phyloP scores from a whole-genome alignment of 2,329 filamentous ascomycete genomes.

The Botrytis squamosa region DNA sequence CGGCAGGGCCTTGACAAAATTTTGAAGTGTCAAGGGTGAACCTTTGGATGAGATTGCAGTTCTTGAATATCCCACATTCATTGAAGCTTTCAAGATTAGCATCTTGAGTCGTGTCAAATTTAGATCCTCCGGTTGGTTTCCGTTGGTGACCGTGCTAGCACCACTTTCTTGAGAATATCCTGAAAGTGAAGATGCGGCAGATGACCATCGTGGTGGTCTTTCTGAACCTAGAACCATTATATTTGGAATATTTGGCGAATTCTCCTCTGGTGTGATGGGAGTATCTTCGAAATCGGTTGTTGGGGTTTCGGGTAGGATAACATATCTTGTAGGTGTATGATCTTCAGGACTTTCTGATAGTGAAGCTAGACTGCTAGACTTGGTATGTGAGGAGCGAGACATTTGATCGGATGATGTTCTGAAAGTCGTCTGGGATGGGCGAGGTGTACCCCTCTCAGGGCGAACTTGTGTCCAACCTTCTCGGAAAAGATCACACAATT shows the following conservation, averaged over 20 bases:
- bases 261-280: slow-evolving; percentile 76
- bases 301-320: slow-evolving; percentile 70
- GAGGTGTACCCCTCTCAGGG: slow-evolving; percentile 80
- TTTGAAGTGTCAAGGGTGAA: slow-evolving; percentile 59
- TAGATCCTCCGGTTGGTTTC: slow-evolving; percentile 63
- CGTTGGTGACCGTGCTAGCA: slow-evolving; percentile 71
- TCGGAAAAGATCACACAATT: slow-evolving; percentile 88
- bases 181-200: slow-evolving; percentile 70
- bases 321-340: slow-evolving; percentile 25
- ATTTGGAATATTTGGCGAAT: slow-evolving; percentile 74
- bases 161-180: slow-evolving; percentile 72
- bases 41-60: slow-evolving; percentile 38
- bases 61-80: slow-evolving; percentile 78
- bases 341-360: slow-evolving; percentile 47
- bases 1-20: slow-evolving; percentile 74
- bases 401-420: slow-evolving; percentile 19
- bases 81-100: slow-evolving; percentile 79
- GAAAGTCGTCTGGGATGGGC: slow-evolving; percentile 76
- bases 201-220: slow-evolving; percentile 67
- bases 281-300: slow-evolving; percentile 95
- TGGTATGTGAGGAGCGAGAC: slow-evolving; percentile 37
- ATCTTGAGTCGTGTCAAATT: slow-evolving; percentile 76
- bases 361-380: slow-evolving; percentile 48
- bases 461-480: slow-evolving; percentile 88
- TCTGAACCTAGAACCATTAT: slow-evolving; percentile 82